Evolutionary conservation across 192 early-diverging fungal species (phyloP).

Genomic region (Gamsiella multidivaricata): DNA sequence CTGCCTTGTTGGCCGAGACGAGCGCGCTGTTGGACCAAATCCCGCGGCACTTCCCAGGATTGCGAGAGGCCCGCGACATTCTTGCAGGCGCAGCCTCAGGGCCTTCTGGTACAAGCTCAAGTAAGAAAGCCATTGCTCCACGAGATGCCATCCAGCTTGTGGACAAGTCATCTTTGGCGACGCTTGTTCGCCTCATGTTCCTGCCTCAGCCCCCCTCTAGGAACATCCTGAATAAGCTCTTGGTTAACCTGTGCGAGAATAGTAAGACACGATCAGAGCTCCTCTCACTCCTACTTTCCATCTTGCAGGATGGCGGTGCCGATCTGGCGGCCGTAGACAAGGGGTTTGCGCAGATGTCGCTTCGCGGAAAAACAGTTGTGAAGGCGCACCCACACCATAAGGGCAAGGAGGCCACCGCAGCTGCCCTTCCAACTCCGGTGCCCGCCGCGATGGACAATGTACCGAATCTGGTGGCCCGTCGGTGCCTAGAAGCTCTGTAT

Average conservation of each 20-base stretch:
- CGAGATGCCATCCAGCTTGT: conserved; percentile 85
- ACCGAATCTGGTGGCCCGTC: conserved; percentile 90
- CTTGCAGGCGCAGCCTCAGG: conserved; percentile 15
- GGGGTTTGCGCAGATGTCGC: conserved; percentile 79
- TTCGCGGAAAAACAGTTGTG: conserved; percentile 66
- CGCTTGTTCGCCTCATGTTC: conserved; percentile 88
- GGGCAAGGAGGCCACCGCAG: conserved; percentile 13
- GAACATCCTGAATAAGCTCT: conserved; percentile 70
- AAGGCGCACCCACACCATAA: conserved; percentile 50
- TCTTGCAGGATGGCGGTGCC: conserved; percentile 83
- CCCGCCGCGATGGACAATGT: conserved; percentile 67
- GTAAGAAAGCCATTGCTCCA: conserved; percentile 55
- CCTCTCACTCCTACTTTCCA: conserved; percentile 85
- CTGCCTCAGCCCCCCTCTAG: conserved; percentile 82
- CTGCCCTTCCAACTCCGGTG: conserved; percentile 28
- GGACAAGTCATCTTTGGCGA: conserved; percentile 82
- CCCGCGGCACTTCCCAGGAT: conserved; percentile 30
- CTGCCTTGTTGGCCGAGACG: conserved; percentile 62
- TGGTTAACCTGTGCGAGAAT: conserved; percentile 92
- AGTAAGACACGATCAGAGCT: conserved; percentile 85
- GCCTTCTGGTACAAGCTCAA: conserved; percentile 12
- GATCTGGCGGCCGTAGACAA: conserved; percentile 82
- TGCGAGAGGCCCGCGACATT: conserved; percentile 55
- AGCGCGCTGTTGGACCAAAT: conserved; percentile 46
- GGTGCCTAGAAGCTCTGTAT: conserved; percentile 87